Base-by-base conservation (phyloP, 1,284 basidiomycete genomes). In the Cutaneotrichosporon curvatum region DNA sequence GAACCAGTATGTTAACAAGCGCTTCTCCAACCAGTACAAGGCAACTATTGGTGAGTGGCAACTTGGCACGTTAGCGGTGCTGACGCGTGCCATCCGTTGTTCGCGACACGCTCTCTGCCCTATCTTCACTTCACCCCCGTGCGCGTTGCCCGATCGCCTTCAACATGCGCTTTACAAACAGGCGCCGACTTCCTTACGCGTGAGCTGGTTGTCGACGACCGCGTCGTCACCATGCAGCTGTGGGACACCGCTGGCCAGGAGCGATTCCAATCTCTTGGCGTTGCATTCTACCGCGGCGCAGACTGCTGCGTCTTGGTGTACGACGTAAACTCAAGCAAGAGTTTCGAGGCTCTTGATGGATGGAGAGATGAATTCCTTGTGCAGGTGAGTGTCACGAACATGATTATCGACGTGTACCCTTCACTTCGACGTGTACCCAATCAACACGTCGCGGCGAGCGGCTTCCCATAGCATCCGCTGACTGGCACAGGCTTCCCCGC, bases 1-100 rank as follows among this genome's bases (percentile, higher is more conserved):
- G 95, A 98, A 97, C 78, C 95, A 98, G 78, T 98, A 97, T 78
- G 95, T 99, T 63, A 98, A 98, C 83, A 98, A 97, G 75, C 85
- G 95, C 57, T 99, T 98, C 76, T 94, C 87, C 66, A 96, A 94
- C 73, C 94, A 97, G 73, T 98, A 99, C 81, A 98, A 98, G 77
- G 92, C 91, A 11, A 95, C 90, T 53, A 92, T 94, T 68, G 88
- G 87, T 58, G 83, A 39, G 65, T 64, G 18, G n/a, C 28, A 37
- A 37, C 19, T 22, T 16, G 20, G 19, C 10, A 11, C 36, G 18
- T 19, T 12, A 4, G 21, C 4, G 19, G 6, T 21, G 36, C 36
- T 37, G 36, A 37, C 35, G 36, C 36, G 20, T 30, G 32, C 41
- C 21, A 11, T 16, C 16, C 30, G 22, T 7, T 28, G 25, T 12